Evolutionary conservation across 1,284 basidiomycete genomes (phyloP).

Genomic region (Sphagnurus paluster): DNA sequence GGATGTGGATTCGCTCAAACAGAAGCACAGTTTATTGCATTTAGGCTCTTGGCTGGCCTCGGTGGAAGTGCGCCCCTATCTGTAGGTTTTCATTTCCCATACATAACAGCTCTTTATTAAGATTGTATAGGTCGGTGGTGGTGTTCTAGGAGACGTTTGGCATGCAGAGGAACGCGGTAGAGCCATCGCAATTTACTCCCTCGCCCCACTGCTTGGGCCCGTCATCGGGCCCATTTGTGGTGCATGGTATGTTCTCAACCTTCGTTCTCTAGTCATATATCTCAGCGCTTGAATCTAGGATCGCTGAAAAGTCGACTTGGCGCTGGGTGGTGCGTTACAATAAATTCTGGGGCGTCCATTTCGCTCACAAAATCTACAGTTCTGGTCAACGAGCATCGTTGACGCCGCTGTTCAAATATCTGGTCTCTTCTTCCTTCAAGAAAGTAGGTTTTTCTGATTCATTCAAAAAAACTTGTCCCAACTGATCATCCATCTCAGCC

Average conservation of each 20-base stretch:
- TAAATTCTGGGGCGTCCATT: not conserved
- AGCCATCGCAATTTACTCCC: slow-evolving; percentile 68
- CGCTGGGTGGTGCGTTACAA: slow-evolving; percentile 56
- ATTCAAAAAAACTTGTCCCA: not conserved
- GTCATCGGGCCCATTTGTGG: slow-evolving; percentile 65
- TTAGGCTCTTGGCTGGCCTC: slow-evolving; percentile 65
- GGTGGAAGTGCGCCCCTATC: slow-evolving; percentile 66
- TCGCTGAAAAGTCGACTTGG: slow-evolving; percentile 60
- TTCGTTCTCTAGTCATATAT: not conserved
- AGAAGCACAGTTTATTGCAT: slow-evolving; percentile 56
- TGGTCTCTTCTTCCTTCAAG: slow-evolving; percentile 60
- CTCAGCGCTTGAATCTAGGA: slow-evolving; percentile 31
- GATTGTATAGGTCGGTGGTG: slow-evolving; percentile 57
- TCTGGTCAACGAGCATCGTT: slow-evolving; percentile 61
- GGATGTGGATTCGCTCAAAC: slow-evolving; percentile 67
- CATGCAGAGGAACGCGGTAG: slow-evolving; percentile 65
- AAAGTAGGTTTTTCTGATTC: slow-evolving; percentile 48
- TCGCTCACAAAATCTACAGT: slow-evolving; percentile 32
- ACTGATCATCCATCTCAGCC: slow-evolving; percentile 34
- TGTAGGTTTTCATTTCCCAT: slow-evolving; percentile 31
- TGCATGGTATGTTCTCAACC: slow-evolving; percentile 42
- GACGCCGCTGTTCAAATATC: slow-evolving; percentile 49
- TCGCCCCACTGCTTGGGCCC: slow-evolving; percentile 65
- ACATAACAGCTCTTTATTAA: not conserved
- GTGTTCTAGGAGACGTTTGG: slow-evolving; percentile 72